Evolutionary conservation across 306 rosid species (phyloP), one percentile per base, ranked within the genome.

Genomic region (Inga leiocalycina): DNA sequence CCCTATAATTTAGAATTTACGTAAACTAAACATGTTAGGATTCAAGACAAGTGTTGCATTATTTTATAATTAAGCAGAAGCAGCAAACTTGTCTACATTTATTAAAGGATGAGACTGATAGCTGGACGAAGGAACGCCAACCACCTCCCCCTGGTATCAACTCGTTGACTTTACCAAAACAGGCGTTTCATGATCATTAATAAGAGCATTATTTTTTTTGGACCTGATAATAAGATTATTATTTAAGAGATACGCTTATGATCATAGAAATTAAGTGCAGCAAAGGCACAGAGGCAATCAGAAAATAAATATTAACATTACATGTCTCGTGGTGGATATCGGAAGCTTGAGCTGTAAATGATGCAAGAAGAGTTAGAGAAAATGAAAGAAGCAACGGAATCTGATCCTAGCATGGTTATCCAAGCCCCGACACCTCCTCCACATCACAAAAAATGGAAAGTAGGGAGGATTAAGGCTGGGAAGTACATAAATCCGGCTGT

Each of bases 61-160:
- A 71, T 45, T 44, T 43, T 43, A 44, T 44, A 37, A 44, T 44
- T 9, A 19, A 39, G 48, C 46, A 51, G 32, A 17, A n/a, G 37
- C 48, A 66, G 61, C 76, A 78, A 66, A 81, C 48, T 20, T 67
- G 59, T 51, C 43, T 6, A 3, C 5, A 17, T 6, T 4, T 14
- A 49, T 49, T 49, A 10, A 49, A 49, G 16, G 80, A 70, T 34
- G 3, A 70, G 81, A 30, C 10, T 9, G 61, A 52, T 37, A 12
- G 76, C 5, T 71, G 57, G 19, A 16, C 59, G 22, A 34, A 22
- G 74, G 56, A 81, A n/a, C 54, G 3, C 46, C 59, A 86, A 76
- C 65, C 77, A 44, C 76, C 75, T 56, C 17, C 35, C 45, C 30
- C 6, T 76, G 85, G 84, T 84, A 80, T 54, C 74, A 69, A 51